Conservation (phyloP, 805 yeast species). For the Myxozyma neglecta region DNA sequence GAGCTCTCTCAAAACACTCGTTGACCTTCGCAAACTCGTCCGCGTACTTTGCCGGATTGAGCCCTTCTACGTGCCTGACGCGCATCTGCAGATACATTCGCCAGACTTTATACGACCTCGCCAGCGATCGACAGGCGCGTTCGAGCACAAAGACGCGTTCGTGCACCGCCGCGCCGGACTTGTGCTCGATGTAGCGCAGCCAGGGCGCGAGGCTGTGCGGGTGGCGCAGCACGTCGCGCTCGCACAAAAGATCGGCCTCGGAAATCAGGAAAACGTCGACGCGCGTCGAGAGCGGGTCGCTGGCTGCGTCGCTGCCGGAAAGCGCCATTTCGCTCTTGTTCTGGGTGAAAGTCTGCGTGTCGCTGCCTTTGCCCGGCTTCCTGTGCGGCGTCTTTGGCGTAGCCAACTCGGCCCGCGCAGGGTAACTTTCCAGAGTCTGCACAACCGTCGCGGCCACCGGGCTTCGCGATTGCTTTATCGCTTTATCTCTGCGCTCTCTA, state of each 20-base stretch:
- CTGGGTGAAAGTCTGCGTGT: not conserved
- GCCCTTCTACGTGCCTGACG: constrained; percentile 36
- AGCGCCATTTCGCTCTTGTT: not conserved
- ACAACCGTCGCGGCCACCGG: not conserved
- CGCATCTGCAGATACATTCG: constrained; percentile 49
- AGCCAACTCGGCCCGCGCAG: too few relatives aligned
- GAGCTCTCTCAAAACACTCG: constrained; percentile 49
- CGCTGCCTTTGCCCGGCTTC: too few relatives aligned
- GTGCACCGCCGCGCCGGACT: constrained; percentile 34
- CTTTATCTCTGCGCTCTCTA: not conserved
- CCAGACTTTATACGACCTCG: constrained; percentile 59
- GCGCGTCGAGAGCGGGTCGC: not conserved
- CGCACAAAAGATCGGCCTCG: constrained; percentile 51
- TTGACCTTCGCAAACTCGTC: constrained; percentile 44
- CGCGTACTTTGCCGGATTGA: constrained; percentile 39
- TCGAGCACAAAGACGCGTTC: constrained; percentile 47
- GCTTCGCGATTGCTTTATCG: not conserved
- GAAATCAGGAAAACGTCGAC: constrained; percentile 19
- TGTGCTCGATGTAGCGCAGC: constrained; percentile 44
- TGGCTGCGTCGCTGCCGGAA: not conserved
- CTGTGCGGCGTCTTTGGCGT: too few relatives aligned
- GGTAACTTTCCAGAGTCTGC: not conserved
- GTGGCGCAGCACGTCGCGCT: constrained; percentile 46
- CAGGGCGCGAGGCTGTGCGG: constrained; percentile 44
- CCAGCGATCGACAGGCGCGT: constrained; percentile 51